Evolutionary conservation across 2,329 filamentous ascomycete species (phyloP).

Genomic region (Ophiostoma pallidulum): DNA sequence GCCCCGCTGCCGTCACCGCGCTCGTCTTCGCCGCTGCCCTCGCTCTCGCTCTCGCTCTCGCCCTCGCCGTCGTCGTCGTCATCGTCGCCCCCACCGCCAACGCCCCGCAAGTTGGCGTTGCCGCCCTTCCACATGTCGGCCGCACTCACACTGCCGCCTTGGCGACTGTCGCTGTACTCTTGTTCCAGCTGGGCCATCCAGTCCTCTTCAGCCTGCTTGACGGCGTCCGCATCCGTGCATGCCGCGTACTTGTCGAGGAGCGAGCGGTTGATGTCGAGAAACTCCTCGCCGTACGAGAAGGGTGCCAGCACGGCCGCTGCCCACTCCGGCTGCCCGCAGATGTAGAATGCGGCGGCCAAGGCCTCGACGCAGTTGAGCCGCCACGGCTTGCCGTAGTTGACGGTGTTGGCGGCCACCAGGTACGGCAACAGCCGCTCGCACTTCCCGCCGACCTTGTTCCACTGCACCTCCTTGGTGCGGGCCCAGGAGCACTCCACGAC

Average conservation of each 20-base stretch:
- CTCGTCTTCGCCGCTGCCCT: conserved; percentile 31
- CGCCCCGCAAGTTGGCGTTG: conserved; percentile 57
- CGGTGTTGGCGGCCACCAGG: conserved; percentile 89
- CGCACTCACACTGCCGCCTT: conserved; percentile 47
- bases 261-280: conserved; percentile 81
- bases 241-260: conserved; percentile 77
- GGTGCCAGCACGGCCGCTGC: conserved; percentile 71
- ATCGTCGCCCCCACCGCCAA: conserved; percentile 22
- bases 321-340: conserved; percentile 88
- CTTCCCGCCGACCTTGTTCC: conserved; percentile 82
- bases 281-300: conserved; percentile 82
- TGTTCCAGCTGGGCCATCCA: conserved; percentile 87
- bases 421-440: conserved; percentile 88
- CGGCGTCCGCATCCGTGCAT: conserved; percentile 67
- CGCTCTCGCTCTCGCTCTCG: conserved; percentile 31
- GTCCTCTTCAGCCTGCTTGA: conserved; percentile 75
- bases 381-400: conserved; percentile 97
- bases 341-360: conserved; percentile 82
- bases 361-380: conserved; percentile 93
- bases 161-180: conserved; percentile 75
- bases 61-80: conserved; percentile 33
- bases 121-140: conserved; percentile 85
- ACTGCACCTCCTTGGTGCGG: conserved; percentile 81
- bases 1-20: conserved; percentile 32
- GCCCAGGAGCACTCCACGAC: conserved; percentile 99